Evolutionary conservation across 1,139 yeast genomes (phyloP).

Genomic region (Pichia terricola): DNA sequence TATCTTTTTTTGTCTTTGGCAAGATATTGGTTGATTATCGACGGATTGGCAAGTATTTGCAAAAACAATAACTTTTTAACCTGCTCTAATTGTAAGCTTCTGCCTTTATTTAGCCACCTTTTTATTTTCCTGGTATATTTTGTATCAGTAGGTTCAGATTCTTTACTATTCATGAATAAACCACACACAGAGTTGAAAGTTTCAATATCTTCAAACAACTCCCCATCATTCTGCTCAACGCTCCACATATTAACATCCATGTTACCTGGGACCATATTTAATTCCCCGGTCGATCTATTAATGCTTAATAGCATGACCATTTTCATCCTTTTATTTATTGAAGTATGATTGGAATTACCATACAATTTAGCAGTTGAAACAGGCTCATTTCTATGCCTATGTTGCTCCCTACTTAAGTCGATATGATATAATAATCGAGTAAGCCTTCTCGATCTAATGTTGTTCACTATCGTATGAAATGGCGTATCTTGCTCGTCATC

Average conservation of each 20-base stretch:
- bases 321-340: conserved; percentile 8
- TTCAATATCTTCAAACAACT: conserved; percentile 21
- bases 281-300: conserved; percentile 25
- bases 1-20: too few relatives aligned
- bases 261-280: conserved; percentile 24
- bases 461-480: conserved; percentile 16
- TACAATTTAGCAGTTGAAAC: conserved; percentile 20
- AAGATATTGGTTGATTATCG: conserved; percentile 5
- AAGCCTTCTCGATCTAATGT: conserved; percentile 22
- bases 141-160: neutral
- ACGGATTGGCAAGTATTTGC: conserved; percentile 20
- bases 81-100: conserved; percentile 9
- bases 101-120: conserved; percentile 2
- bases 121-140: conserved; percentile 8
- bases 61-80: conserved; percentile 19
- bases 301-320: conserved; percentile 20
- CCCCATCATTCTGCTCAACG: conserved; percentile 24
- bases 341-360: conserved; percentile 11
- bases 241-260: conserved; percentile 25
- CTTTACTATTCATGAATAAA: conserved; percentile 11
- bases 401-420: conserved; percentile 19
- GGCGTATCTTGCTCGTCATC: conserved; percentile 18
- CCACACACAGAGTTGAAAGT: conserved; percentile 17
- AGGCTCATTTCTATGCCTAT: conserved; percentile 16
- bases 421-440: conserved; percentile 21